These are phyloP conservation scores for Mrakia gelida DNA, from an alignment of 768 basidiomycete genomes.

Conservation along the genomic window DNA sequence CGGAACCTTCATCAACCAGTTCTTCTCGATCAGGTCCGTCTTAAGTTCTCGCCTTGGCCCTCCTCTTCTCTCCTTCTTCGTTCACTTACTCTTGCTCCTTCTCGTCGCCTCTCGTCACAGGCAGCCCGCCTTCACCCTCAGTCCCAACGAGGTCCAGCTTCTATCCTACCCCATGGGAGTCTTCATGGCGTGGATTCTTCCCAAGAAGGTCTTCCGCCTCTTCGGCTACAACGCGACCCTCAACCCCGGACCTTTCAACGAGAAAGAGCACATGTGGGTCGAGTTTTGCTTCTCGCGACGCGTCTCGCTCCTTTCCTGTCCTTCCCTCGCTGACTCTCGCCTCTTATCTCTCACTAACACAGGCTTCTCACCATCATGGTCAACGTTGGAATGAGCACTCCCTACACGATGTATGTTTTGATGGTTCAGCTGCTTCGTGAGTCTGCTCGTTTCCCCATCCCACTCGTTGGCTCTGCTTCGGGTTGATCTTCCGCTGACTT, in stretches of 20 bases:
- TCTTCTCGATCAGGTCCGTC: conserved; percentile 24
- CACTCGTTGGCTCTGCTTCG: no score
- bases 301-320: not conserved
- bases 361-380: conserved; percentile 37
- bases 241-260: conserved; percentile 35
- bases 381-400: conserved; percentile 38
- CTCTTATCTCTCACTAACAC: conserved; percentile 25
- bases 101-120: not conserved
- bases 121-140: conserved; percentile 18
- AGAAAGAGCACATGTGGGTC: conserved; percentile 43
- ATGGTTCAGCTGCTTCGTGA: conserved; percentile 34
- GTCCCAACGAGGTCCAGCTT: conserved; percentile 27
- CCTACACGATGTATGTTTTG: conserved; percentile 41
- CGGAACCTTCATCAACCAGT: conserved; percentile 43
- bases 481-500: no score
- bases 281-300: no score
- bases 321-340: no score
- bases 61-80: no score
- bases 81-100: no score
- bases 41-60: no score
- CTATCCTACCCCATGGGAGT: conserved; percentile 16
- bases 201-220: conserved; percentile 10
- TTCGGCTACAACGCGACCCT: conserved; percentile 24
- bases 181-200: conserved; percentile 21
- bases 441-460: not conserved